Conservation (phyloP, 228 moss, liverwort and hornwort genomes). For the Sphagnum fallax region DNA sequence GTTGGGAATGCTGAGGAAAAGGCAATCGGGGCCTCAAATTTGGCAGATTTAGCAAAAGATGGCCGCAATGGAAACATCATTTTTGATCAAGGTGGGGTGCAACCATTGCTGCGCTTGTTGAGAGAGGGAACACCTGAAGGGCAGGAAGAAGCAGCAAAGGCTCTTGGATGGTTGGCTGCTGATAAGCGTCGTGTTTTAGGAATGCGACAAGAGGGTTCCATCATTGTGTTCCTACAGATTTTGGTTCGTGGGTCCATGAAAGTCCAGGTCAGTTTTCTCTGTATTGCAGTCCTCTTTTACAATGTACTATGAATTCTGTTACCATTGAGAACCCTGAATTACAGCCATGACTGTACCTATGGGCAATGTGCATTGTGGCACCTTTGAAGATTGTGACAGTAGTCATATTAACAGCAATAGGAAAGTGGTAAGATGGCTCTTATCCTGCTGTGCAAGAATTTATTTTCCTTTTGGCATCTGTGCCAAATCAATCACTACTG, state of each 20-base stretch:
- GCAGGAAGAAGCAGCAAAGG: constrained; percentile 35
- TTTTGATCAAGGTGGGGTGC: constrained; percentile 38
- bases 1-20: constrained; percentile 17
- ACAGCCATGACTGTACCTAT: not conserved
- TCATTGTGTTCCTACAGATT: constrained; percentile 28
- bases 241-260: constrained; percentile 33
- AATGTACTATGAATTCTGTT: not conserved
- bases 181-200: constrained; percentile 16
- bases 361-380: not conserved
- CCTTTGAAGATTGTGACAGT: no score
- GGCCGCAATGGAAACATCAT: constrained; percentile 32
- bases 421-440: not conserved
- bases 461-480: no score
- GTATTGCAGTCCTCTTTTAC: not conserved
- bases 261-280: constrained; percentile 29
- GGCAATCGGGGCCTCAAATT: constrained; percentile 12
- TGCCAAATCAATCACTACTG: no score
- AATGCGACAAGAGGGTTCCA: constrained; percentile 26
- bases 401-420: no score
- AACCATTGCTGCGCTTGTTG: constrained; percentile 26
- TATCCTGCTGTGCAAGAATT: not conserved
- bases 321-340: not conserved
- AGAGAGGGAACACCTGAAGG: constrained; percentile 21
- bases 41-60: constrained; percentile 28
- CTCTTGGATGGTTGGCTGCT: constrained; percentile 23